phyloP scores from a whole-genome alignment of 106 monocot genomes.

The Chionographis japonica region DNA sequence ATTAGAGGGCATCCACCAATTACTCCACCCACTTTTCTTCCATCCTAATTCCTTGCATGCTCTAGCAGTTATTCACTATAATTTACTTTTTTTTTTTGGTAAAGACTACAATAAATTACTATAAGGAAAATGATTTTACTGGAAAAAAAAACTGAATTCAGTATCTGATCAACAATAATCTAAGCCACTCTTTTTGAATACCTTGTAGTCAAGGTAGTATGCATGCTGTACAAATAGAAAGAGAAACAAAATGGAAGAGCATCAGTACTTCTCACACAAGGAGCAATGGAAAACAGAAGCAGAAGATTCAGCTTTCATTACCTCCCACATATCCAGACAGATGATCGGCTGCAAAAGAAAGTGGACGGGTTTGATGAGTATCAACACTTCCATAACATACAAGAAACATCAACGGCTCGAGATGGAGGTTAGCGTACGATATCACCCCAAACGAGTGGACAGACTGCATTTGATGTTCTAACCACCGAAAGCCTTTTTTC shows the following conservation, averaged over 20 bases:
- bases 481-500: slow-evolving; percentile 70
- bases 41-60: too few relatives aligned
- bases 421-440: slow-evolving; percentile 51
- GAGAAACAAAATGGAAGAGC: slow-evolving; percentile 10
- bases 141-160: too few relatives aligned
- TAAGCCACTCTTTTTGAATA: slow-evolving; percentile 13
- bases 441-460: slow-evolving; percentile 74
- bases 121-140: too few relatives aligned
- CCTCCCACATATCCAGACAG: slow-evolving; percentile 96
- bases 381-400: slow-evolving; percentile 2
- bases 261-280: slow-evolving; percentile 8
- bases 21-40: too few relatives aligned
- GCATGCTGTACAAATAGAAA: slow-evolving; percentile 59
- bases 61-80: too few relatives aligned
- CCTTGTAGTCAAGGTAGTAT: slow-evolving; percentile 92
- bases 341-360: slow-evolving; percentile 72
- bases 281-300: not conserved
- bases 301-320: slow-evolving; percentile 19
- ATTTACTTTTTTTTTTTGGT: too few relatives aligned
- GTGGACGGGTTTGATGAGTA: not conserved
- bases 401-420: not conserved
- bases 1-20: too few relatives aligned
- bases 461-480: slow-evolving; percentile 83
- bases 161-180: too few relatives aligned
- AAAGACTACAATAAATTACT: too few relatives aligned